Evolutionary conservation across 192 early-diverging fungal species (phyloP), one percentile per base, ranked within the genome.

Genomic region (Backusella macrospora): DNA sequence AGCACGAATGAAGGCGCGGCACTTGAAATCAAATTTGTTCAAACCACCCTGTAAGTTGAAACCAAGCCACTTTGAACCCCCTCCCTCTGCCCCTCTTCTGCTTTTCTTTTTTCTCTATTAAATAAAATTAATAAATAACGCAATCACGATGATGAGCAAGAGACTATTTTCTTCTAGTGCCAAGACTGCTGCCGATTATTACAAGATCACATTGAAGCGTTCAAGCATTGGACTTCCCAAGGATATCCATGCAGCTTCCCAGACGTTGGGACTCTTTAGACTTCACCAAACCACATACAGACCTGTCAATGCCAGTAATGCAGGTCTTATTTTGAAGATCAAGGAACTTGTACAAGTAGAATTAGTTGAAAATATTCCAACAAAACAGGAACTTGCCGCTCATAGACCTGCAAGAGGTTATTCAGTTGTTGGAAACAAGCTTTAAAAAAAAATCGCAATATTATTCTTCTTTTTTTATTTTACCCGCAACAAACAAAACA

Each of bases 331-430:
- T 72, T 75, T 86, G 15, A 86, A 85, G 72, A 48, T 86, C 16
- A 86, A 86, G 49, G 85, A 86, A 67, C 72, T 86, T 26, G 77
- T 86, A 23, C 55, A 83, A 42, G 84, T 86, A 12, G 77, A 76
- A 40, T 81, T 78, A 40, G 80, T 86, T 12, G 68, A 59, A 13
- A 48, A 37, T 34, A 77, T 85, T 29, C 85, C 85, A 12, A 66
- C 73, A 21, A 64, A 43, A 21, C 73, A 77, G 47, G 81, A 81
- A 46, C 62, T 75, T 16, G 78, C 62, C 16, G 75, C 73, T 14
- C 40, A 64, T 6, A 82, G 70, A 62, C 73, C 80, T 59, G 39
- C 62, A 40, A 70, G 76, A 34, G 80, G 80, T 43, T 82, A 78
- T 66, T 62, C 72, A 42, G 76, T 82, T 44, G 65, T 78, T 45